Evolutionary conservation across 345 rosid species (phyloP).

Genomic region (Psidium guajava): DNA sequence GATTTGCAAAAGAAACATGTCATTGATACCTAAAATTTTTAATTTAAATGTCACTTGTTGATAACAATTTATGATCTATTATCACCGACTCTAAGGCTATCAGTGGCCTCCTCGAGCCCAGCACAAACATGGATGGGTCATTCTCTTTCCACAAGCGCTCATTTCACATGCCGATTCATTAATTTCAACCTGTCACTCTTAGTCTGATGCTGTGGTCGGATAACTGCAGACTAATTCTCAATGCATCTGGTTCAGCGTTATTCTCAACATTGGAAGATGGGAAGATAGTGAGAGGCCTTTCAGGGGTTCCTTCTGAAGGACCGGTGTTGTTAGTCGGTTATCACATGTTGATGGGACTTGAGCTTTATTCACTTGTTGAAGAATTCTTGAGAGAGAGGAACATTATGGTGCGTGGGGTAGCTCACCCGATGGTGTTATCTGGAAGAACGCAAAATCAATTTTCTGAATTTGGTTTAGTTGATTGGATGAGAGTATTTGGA

Average conservation of each 20-base stretch:
- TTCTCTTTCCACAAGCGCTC: neutral
- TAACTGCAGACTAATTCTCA: constrained; percentile 1
- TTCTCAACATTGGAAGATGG: constrained; percentile 49
- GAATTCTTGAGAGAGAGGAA: constrained; percentile 27
- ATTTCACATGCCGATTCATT: neutral
- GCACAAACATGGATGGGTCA: neutral
- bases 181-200: neutral
- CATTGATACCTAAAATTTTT: neutral
- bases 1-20: neutral
- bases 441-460: constrained; percentile 5
- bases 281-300: constrained; percentile 36
- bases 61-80: neutral
- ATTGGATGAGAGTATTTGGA: constrained; percentile 50
- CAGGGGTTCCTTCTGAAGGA: constrained; percentile 44
- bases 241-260: constrained; percentile 16
- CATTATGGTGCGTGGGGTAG: constrained; percentile 35
- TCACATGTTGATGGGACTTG: constrained; percentile 50
- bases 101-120: neutral
- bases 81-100: neutral
- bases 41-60: neutral
- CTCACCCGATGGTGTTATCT: constrained; percentile 32
- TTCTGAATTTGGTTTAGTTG: constrained; percentile 13
- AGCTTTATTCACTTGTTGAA: constrained; percentile 17
- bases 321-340: constrained; percentile 45
- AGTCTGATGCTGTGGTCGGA: neutral